These are phyloP conservation scores for Lunularia cruciata DNA, from an alignment of 225 moss, liverwort and hornwort species.

Conservation along the genomic window DNA sequence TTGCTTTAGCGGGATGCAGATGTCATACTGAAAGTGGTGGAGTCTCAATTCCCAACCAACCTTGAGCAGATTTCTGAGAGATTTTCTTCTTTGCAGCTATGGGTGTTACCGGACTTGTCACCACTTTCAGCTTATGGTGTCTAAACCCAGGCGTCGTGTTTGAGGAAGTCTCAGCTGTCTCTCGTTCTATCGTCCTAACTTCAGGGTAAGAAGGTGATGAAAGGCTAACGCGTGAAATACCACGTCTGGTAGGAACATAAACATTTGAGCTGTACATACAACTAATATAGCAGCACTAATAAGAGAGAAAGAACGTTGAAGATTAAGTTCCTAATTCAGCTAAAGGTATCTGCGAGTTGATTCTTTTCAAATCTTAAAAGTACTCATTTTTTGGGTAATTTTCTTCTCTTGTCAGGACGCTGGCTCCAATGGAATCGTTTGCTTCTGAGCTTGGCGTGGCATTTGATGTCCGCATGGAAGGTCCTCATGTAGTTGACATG, in stretches of 20 bases:
- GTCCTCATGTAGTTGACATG: conserved; percentile 74
- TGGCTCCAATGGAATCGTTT: conserved; percentile 73
- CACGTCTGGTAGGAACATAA: not conserved
- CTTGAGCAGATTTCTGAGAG: too few relatives aligned
- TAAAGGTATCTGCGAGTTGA: too few relatives aligned
- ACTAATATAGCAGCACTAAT: too few relatives aligned
- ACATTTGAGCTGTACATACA: too few relatives aligned
- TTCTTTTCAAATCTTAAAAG: too few relatives aligned
- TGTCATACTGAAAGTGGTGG: too few relatives aligned
- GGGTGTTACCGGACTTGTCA: conserved; percentile 52
- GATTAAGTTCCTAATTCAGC: too few relatives aligned
- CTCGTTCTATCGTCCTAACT: conserved; percentile 67
- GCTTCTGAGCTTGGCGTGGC: conserved; percentile 72
- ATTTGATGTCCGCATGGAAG: conserved; percentile 70
- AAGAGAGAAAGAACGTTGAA: too few relatives aligned
- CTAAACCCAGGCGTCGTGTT: conserved; percentile 74
- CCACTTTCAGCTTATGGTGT: conserved; percentile 67
- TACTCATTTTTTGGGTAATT: too few relatives aligned
- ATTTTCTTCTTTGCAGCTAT: conserved; percentile 38
- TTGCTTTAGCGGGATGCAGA: not conserved
- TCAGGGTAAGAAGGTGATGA: conserved; percentile 86
- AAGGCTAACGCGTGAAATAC: not conserved
- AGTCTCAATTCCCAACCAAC: too few relatives aligned
- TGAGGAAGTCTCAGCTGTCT: conserved; percentile 49
- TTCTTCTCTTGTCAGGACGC: too few relatives aligned